Base-by-base conservation (phyloP, 2,329 filamentous ascomycete genomes). In the Penicillium occitanis region DNA sequence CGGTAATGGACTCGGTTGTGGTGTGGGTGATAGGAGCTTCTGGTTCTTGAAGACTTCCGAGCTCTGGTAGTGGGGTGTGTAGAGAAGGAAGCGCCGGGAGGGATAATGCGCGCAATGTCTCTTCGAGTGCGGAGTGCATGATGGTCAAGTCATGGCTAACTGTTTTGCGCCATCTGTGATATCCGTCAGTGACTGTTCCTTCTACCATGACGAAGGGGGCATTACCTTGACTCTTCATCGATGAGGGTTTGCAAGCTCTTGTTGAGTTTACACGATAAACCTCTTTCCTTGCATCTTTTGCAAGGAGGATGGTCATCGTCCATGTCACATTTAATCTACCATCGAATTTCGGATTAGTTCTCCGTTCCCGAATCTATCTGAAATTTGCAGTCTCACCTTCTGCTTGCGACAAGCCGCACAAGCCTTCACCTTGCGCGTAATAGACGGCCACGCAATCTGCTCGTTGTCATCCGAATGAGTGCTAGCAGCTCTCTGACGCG, bases 371-470 rank as follows among this genome's bases (percentile, higher is more conserved):
- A 30, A 50, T 40, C 1, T 33, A 8, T 57, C 30, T 22, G 2
- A 37, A 28, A 5, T 35, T 30, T 22, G 8, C n/a, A 28, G 25
- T 60, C 66, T 37, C 57, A 83, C 82, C 77, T 84, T 84, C 68
- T 84, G 81, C 69, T 83, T 83, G 46, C 82, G 77, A 72, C 82
- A 84, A 42, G 81, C 79, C 33, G 81, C 81, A 71, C 82, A 84
- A 13, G 82, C 82, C 37, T 78, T 79, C 63, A 78, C 76, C 68
- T 79, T 79, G 59, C 78, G 75, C 46, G 76, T 79, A 46, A 78
- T 77, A 40, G 71, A 70, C 63, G 73, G 71, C 58, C 73, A 68
- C 42, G 71, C 68, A 42, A 67, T 57, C 14, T 59, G 44, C 19
- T 67, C 66, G 44, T 63, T 64, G 25, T 67, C 66, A 14, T 67